phyloP scores from a whole-genome alignment of 164 flowering plant species.

The Aristolochia contorta region DNA sequence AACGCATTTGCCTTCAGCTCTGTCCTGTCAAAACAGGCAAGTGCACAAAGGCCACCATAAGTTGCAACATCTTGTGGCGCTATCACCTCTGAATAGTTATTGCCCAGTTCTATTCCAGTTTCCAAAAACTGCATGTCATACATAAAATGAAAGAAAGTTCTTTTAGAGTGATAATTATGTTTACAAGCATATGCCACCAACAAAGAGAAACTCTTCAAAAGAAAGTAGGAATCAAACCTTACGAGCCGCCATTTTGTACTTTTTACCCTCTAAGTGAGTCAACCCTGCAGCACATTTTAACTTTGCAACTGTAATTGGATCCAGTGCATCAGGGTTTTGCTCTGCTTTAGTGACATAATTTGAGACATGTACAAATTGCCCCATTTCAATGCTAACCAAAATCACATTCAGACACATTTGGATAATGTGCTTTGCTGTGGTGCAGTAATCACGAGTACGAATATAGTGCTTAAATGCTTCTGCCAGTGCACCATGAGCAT shows the following conservation, averaged over 20 bases:
- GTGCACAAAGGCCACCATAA: constrained; percentile 98
- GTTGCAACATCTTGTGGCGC: constrained; percentile 99
- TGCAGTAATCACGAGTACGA: constrained; percentile 96
- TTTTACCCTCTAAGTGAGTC: constrained; percentile 68
- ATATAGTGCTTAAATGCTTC: constrained; percentile 87
- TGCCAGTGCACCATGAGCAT: constrained; percentile 73
- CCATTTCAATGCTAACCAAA: constrained; percentile 95
- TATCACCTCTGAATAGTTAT: constrained; percentile 74
- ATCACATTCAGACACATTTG: constrained; percentile 91
- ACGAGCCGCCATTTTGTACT: constrained; percentile 93
- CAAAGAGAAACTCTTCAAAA: background rate
- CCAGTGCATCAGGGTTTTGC: constrained; percentile 58
- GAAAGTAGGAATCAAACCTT: constrained; percentile 44
- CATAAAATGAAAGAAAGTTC: too few species aligned
- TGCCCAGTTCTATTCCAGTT: constrained; percentile 68
- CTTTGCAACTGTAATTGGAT: constrained; percentile 51
- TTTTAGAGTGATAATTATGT: background rate
- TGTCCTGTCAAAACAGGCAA: constrained; percentile 88
- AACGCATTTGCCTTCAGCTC: constrained; percentile 67
- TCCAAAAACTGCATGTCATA: constrained; percentile 68
- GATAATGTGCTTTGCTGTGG: constrained; percentile 80
- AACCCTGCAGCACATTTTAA: constrained; percentile 81
- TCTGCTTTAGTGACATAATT: constrained; percentile 89
- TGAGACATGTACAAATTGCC: constrained; percentile 83
- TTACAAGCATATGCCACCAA: background rate